Evolutionary conservation across 441 rosid species (phyloP).

Genomic region (Gossypium lobatum): DNA sequence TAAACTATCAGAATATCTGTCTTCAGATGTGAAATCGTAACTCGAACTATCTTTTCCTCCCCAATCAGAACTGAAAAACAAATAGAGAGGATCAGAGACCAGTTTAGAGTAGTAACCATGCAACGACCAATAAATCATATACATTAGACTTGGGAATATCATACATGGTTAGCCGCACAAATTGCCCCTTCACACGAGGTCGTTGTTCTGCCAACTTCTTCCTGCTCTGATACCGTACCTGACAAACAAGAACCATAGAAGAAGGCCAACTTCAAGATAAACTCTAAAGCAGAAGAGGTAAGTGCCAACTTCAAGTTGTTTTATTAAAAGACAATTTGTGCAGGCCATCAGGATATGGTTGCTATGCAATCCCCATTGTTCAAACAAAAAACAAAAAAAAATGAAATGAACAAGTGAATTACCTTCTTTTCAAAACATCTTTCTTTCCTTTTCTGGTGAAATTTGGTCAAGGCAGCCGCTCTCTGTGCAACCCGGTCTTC

Average conservation of each 20-base stretch:
- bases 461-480: slow-evolving; percentile 61
- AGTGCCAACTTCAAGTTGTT: neutral
- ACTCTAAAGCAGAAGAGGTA: too few relatives aligned
- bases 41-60: slow-evolving; percentile 23
- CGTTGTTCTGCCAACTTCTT: slow-evolving; percentile 46
- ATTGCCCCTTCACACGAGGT: slow-evolving; percentile 43
- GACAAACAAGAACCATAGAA: slow-evolving; percentile 14
- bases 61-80: slow-evolving; percentile 29
- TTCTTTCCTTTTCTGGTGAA: slow-evolving; percentile 77
- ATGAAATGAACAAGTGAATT: slow-evolving; percentile 10
- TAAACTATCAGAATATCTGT: slow-evolving; percentile 27
- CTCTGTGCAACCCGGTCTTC: slow-evolving; percentile 38
- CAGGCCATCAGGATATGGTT: neutral
- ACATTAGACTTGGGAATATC: neutral
- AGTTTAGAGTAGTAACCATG: neutral
- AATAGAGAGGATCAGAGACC: neutral
- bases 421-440: slow-evolving; percentile 80
- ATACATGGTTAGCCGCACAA: slow-evolving; percentile 32
- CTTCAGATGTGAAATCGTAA: slow-evolving; percentile 28
- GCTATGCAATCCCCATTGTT: neutral
- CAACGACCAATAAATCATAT: neutral
- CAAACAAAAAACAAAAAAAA: neutral
- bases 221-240: slow-evolving; percentile 49
- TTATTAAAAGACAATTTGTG: neutral
- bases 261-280: neutral